Conservation (phyloP, 352 stramenopile genomes). For the Globisporangium paroecandrum region DNA sequence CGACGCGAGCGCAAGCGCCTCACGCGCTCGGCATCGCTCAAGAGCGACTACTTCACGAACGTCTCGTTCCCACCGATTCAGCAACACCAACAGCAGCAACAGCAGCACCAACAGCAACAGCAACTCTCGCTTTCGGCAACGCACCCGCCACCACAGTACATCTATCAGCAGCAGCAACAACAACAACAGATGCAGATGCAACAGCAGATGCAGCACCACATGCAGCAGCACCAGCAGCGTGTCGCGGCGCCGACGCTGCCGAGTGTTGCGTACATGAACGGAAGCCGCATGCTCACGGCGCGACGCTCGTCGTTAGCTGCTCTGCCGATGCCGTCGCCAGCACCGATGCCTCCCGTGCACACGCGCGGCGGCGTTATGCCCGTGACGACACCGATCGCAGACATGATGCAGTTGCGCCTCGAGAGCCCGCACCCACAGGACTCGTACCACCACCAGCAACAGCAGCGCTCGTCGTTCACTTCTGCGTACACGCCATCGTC, state of each 20-base stretch:
- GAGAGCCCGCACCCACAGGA: conserved; percentile 34
- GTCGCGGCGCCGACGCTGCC: conserved; percentile 32
- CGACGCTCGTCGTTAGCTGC: conserved; percentile 49
- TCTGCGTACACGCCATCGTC: conserved; percentile 9
- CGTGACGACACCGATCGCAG: conserved; percentile 60
- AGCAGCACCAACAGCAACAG: not conserved
- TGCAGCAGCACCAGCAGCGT: conserved; percentile 29
- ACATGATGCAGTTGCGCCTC: conserved; percentile 73
- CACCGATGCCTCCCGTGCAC: conserved; percentile 15
- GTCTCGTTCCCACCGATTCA: conserved; percentile 35
- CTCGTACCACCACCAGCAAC: conserved; percentile 9
- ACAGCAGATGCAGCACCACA: conserved; percentile 25
- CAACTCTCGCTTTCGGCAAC: conserved; percentile 14
- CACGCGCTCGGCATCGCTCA: conserved; percentile 68
- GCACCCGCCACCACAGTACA: conserved; percentile 19
- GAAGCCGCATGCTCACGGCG: conserved; percentile 29
- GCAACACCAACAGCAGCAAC: conserved; percentile 23
- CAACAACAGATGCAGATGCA: conserved; percentile 25
- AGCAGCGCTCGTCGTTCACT: conserved; percentile 16
- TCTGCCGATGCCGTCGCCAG: conserved; percentile 43
- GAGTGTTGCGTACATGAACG: conserved; percentile 27
- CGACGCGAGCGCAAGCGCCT: conserved; percentile 64
- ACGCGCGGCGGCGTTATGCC: conserved; percentile 15
- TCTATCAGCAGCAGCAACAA: conserved; percentile 15
- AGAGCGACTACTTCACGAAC: conserved; percentile 70